Percentiles rank a stretch among this genome's conserved stretches.
phyloP scores from a whole-genome alignment of 768 basidiomycete species.

The Macrolepiota fuliginosa region DNA sequence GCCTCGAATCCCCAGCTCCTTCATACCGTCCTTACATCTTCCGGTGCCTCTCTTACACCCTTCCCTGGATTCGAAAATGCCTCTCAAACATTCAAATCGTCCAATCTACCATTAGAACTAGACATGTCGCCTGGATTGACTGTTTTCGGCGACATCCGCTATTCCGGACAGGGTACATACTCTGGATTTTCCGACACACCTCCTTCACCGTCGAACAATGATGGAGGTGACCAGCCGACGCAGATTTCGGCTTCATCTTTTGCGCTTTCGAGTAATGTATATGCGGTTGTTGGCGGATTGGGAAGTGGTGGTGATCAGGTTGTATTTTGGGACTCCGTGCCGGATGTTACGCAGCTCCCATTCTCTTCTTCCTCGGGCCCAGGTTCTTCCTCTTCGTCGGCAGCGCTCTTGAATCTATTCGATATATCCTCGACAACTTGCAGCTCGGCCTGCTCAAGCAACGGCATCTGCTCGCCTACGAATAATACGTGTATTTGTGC shows the following conservation, averaged over 20 bases:
- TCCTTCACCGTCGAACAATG: constrained; percentile 32
- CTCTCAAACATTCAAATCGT: constrained; percentile 24
- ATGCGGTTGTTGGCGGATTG: constrained; percentile 55
- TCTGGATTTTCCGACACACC: constrained; percentile 47
- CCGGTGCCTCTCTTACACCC: constrained; percentile 55
- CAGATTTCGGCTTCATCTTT: constrained; percentile 58
- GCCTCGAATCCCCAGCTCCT: constrained; percentile 72
- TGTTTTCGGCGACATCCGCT: constrained; percentile 59
- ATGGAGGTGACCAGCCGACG: constrained; percentile 44
- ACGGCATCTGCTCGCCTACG: constrained; percentile 62
- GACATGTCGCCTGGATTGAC: constrained; percentile 65
- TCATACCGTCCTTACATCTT: constrained; percentile 62
- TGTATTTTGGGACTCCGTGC: constrained; percentile 76
- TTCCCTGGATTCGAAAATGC: constrained; percentile 61
- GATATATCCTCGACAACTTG: constrained; percentile 75
- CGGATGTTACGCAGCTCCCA: constrained; percentile 72
- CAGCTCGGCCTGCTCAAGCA: constrained; percentile 70
- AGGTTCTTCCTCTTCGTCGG: constrained; percentile 21
- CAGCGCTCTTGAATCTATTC: constrained; percentile 55
- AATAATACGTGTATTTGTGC: constrained; percentile 73
- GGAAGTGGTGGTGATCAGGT: constrained; percentile 52
- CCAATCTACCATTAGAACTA: constrained; percentile 65
- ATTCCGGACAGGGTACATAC: constrained; percentile 65
- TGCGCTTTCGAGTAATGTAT: constrained; percentile 66
- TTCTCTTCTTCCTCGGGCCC: not conserved